Percentiles rank a stretch among this genome's conserved stretches.
phyloP scores from a whole-genome alignment of 1,284 basidiomycete species.

The Ceratobasidium sp. region DNA sequence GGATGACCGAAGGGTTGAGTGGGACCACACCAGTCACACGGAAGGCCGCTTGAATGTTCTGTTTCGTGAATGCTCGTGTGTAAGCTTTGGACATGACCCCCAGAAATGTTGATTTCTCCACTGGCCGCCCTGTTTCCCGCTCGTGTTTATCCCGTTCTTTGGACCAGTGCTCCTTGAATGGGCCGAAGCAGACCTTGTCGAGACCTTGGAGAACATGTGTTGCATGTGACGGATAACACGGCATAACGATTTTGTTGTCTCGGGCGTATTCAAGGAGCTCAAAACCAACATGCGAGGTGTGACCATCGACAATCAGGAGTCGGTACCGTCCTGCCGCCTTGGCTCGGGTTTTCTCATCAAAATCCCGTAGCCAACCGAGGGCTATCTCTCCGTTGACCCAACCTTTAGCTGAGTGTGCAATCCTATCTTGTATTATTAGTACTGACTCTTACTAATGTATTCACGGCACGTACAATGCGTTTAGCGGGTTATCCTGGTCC shows the following conservation, averaged over 20 bases:
- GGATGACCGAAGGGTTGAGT: slow-evolving; percentile 8
- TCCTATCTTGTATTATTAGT: slow-evolving; percentile 45
- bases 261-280: slow-evolving; percentile 56
- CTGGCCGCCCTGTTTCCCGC: slow-evolving; percentile 38
- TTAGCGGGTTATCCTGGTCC: slow-evolving; percentile 49
- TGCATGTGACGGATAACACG: slow-evolving; percentile 60
- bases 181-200: slow-evolving; percentile 47
- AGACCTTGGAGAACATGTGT: slow-evolving; percentile 49
- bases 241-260: slow-evolving; percentile 57
- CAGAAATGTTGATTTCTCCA: slow-evolving; percentile 55
- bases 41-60: slow-evolving; percentile 32
- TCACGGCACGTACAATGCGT: slow-evolving; percentile 31
- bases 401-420: slow-evolving; percentile 53
- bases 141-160: slow-evolving; percentile 49
- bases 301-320: slow-evolving; percentile 59
- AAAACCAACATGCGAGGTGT: slow-evolving; percentile 59
- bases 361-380: slow-evolving; percentile 56
- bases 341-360: slow-evolving; percentile 57
- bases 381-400: slow-evolving; percentile 54
- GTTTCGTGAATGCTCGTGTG: slow-evolving; percentile 10
- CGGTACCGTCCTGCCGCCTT: slow-evolving; percentile 55
- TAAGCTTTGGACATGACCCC: background rate
- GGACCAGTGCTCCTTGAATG: slow-evolving; percentile 40
- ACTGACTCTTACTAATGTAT: slow-evolving; percentile 53
- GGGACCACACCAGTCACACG: slow-evolving; percentile 33